Percentiles rank a stretch among this genome's conserved stretches.
Conservation (phyloP, 176 grass and related monocot genomes). For the Oryza longistaminata region DNA sequence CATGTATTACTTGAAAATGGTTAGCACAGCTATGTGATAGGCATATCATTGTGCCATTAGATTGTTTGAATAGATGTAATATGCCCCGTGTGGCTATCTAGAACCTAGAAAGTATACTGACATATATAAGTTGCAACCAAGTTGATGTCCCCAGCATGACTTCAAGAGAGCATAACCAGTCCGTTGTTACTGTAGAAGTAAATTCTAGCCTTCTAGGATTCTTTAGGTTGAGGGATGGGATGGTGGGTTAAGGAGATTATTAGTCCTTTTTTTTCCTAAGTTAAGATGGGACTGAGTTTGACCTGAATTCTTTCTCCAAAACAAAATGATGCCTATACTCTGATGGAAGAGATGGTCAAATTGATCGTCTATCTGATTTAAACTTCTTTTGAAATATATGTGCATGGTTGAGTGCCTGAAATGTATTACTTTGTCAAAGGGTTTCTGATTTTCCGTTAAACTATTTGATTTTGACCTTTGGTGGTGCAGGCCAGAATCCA, state of each 20-base stretch:
- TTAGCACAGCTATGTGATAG: neutral
- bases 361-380: neutral
- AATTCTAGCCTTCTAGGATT: neutral
- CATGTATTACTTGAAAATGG: neutral
- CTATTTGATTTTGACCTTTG: slow-evolving; percentile 10
- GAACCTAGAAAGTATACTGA: neutral
- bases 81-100: neutral
- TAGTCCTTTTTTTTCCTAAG: neutral
- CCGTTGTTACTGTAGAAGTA: neutral
- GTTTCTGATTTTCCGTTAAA: neutral
- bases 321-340: neutral
- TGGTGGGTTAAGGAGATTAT: slow-evolving; percentile 5
- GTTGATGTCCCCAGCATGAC: neutral
- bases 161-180: neutral
- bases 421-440: neutral
- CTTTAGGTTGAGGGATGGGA: neutral
- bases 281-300: slow-evolving; percentile 18
- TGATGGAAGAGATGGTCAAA: slow-evolving; percentile 19
- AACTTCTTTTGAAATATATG: neutral
- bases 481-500: slow-evolving; percentile 77
- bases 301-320: slow-evolving; percentile 6
- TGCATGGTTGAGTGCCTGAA: neutral
- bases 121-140: neutral
- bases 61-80: neutral
- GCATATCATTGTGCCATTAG: neutral